A percentile compares a stretch with the other conserved stretches of the same genome.
phyloP scores from a whole-genome alignment of 179 eudicot species.

The Beta macrorhiza region DNA sequence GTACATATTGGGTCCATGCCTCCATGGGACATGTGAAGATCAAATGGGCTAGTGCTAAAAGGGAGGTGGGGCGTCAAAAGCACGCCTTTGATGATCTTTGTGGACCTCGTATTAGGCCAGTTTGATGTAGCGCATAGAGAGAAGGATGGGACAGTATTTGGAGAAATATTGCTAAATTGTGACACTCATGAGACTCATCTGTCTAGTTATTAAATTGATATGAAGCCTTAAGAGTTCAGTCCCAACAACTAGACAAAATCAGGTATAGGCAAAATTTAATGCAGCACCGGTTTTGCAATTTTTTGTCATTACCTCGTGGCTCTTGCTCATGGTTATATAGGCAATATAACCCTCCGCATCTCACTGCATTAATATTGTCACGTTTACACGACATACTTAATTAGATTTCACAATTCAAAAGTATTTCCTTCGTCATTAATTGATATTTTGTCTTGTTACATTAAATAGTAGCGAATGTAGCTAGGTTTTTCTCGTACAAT shows the following conservation, averaged over 20 bases:
- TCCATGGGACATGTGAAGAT: constrained; percentile 18
- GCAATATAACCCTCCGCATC: no score
- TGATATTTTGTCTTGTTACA: no score
- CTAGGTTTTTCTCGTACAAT: no score
- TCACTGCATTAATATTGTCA: no score
- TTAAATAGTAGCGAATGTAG: no score
- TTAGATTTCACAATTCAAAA: neutral
- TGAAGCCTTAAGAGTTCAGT: constrained; percentile 9
- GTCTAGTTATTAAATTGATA: neutral
- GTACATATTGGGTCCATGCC: constrained; percentile 23
- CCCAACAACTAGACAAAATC: constrained; percentile 22
- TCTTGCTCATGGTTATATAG: no score
- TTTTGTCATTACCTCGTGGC: neutral
- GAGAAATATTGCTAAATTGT: neutral
- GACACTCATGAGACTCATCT: constrained; percentile 7
- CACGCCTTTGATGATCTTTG: constrained; percentile 18
- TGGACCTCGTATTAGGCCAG: constrained; percentile 19
- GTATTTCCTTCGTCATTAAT: no score
- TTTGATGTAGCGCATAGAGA: no score
- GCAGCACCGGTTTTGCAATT: neutral
- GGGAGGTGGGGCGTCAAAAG: neutral
- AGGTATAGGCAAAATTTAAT: constrained; percentile 9
- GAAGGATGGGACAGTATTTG: constrained; percentile 10
- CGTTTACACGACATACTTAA: no score
- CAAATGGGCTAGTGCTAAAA: constrained; percentile 18